Percentiles rank a stretch among this genome's conserved stretches.
phyloP scores from a whole-genome alignment of 192 early-diverging fungal genomes.

The Ambispora gerdemannii region DNA sequence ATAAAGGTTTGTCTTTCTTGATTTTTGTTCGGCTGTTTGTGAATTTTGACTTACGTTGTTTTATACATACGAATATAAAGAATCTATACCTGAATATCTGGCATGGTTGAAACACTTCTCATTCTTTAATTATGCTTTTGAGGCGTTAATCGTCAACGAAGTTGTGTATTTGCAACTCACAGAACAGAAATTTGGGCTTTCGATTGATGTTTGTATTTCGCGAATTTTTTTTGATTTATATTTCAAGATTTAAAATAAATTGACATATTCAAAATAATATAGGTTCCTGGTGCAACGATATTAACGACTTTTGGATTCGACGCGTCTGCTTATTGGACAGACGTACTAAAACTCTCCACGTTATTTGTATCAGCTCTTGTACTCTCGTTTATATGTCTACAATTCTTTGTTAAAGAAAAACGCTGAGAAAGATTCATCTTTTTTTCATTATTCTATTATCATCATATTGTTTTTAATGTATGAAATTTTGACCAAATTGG shows the following conservation, averaged over 20 bases:
- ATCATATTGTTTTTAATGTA: no score
- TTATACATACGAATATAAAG: constrained; percentile 35
- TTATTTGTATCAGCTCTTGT: constrained; percentile 64
- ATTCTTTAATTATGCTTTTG: constrained; percentile 89
- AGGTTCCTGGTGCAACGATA: constrained; percentile 80
- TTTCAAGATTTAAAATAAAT: not conserved
- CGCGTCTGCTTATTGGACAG: constrained; percentile 76
- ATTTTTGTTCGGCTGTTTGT: constrained; percentile 1
- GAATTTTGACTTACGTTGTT: constrained; percentile 8
- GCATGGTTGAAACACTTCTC: constrained; percentile 70
- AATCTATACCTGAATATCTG: constrained; percentile 64
- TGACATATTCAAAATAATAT: constrained; percentile 5
- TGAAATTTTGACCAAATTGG: no score
- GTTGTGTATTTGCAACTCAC: constrained; percentile 72
- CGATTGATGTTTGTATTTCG: constrained; percentile 66
- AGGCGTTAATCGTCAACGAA: constrained; percentile 89
- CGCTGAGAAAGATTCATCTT: constrained; percentile 46
- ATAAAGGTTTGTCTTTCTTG: constrained; percentile 56
- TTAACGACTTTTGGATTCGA: constrained; percentile 88
- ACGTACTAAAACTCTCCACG: constrained; percentile 59
- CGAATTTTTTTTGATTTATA: constrained; percentile 5
- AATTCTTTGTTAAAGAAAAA: constrained; percentile 76
- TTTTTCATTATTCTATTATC: no score
- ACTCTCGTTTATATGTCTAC: constrained; percentile 73
- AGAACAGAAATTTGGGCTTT: constrained; percentile 76